These are phyloP conservation scores for Amanita rimosa DNA, from an alignment of 768 basidiomycete species.

Conservation along the genomic window DNA sequence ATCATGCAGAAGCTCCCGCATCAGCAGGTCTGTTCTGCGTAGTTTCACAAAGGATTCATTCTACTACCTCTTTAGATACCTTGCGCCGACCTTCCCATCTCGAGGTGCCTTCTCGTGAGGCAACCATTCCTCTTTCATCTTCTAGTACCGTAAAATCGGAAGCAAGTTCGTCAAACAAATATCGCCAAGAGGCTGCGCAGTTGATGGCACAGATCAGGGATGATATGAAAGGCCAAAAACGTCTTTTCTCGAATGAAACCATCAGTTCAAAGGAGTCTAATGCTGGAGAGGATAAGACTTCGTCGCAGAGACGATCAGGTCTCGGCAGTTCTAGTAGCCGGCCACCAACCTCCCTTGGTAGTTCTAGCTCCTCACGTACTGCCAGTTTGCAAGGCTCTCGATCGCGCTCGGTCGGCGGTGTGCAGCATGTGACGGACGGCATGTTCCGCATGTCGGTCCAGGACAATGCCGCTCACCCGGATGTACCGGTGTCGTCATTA, in stretches of 20 bases:
- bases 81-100: conserved; percentile 21
- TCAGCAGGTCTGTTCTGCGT: conserved; percentile 13
- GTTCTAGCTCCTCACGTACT: not conserved
- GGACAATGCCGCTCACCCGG: conserved; percentile 10
- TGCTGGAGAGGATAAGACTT: conserved; percentile 5
- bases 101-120: conserved; percentile 18
- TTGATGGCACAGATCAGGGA: conserved; percentile 81
- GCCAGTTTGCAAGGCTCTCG: not conserved
- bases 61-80: conserved; percentile 13
- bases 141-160: conserved; percentile 21
- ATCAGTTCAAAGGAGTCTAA: not conserved
- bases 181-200: conserved; percentile 65
- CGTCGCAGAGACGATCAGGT: not conserved
- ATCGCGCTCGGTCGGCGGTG: not conserved
- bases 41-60: not conserved
- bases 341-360: not conserved
- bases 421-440: not conserved
- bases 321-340: conserved; percentile 2
- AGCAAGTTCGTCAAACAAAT: conserved; percentile 39
- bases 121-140: conserved; percentile 17
- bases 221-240: conserved; percentile 67
- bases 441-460: conserved; percentile 27
- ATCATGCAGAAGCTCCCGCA: conserved; percentile 7
- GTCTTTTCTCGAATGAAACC: conserved; percentile 58
- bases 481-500: not conserved